Evolutionary conservation across 176 grass and related monocot species (phyloP), one percentile per base, ranked within the genome.

Genomic region (Zoysia japonica): DNA sequence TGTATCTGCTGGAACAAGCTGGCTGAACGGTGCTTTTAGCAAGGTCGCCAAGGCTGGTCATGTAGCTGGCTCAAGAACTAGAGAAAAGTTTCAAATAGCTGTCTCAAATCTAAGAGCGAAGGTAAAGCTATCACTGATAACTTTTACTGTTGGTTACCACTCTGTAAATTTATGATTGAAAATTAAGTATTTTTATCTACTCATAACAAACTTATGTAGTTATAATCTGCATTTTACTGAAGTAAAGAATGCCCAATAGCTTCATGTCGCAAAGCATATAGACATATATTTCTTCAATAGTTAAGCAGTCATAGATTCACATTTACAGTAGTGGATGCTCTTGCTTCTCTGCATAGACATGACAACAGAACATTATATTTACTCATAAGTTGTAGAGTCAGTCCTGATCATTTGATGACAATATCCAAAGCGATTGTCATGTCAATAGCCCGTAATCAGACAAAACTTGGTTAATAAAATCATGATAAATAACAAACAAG

Each of bases 71-170:
- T 83, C 86, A 70, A 95, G 85, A 90, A 99, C 96, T 68, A 91
- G 96, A 69, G 96, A 99, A 74, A 96, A 96, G 79, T 99, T 99
- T 72, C 96, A 99, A 71, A 20, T 99, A 74, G 92, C 86, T n/a
- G 84, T 98, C 67, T 93, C 92, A 68, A 93, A 94, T 87, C 76
- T 94, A 65, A 91, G 90, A 76, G 88, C 86, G 3, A 99, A 95
- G 87, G 92, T 99, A 89, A 89, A 93, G 87, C 78, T 36, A 13
- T 35, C 5, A 48, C 45, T 76, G 40, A 54, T 80, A 57, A 69
- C 14, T 71, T n/a, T 70, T 7, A 53, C 50, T 69, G 13, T 86
- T 50, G 41, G 51, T 76, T 76, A 56, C 80, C 28, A 36, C 39
- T 71, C 1, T 35, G 16, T 52, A 64, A 61, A 77, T 45, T 56